These are phyloP conservation scores for Huntiella savannae DNA, from an alignment of 2,329 filamentous ascomycete species.

Conservation along the genomic window DNA sequence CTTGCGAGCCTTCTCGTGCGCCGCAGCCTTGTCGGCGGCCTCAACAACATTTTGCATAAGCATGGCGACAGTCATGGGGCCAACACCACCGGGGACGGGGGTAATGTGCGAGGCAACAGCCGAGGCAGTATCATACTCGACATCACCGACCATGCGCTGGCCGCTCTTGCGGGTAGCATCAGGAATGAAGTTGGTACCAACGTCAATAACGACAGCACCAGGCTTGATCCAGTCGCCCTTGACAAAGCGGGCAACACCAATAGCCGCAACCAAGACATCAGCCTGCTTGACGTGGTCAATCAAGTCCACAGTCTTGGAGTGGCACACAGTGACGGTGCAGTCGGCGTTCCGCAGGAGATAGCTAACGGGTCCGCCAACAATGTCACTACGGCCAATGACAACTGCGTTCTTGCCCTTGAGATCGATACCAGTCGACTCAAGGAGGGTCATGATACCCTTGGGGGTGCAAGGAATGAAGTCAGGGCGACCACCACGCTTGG, in stretches of 20 bases:
- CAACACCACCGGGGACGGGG: conserved; percentile 88
- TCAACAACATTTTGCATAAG: conserved; percentile 87
- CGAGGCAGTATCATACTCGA: conserved; percentile 70
- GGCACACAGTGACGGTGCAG: conserved; percentile 90
- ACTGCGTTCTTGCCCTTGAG: conserved; percentile 82
- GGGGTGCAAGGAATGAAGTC: conserved; percentile 90
- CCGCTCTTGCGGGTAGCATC: conserved; percentile 84
- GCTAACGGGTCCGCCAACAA: conserved; percentile 92
- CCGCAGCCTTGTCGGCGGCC: conserved; percentile 63
- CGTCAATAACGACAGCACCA: conserved; percentile 89
- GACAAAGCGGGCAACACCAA: conserved; percentile 72
- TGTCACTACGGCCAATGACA: conserved; percentile 86
- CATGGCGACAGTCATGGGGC: conserved; percentile 98
- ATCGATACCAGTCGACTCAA: conserved; percentile 67
- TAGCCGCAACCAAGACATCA: conserved; percentile 80
- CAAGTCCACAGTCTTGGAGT: conserved; percentile 66
- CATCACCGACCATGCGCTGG: conserved; percentile 80
- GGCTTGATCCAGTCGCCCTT: conserved; percentile 93
- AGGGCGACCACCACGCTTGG: conserved; percentile 80
- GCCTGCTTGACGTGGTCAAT: conserved; percentile 59
- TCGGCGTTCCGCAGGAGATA: conserved; percentile 89
- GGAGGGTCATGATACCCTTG: conserved; percentile 86
- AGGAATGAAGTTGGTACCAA: conserved; percentile 88
- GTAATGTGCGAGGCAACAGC: conserved; percentile 86
- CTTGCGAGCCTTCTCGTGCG: conserved; percentile 60